A percentile compares a stretch with the other conserved stretches of the same genome.
Conservation (phyloP, 208 protist species). For the Angomonas deanei region DNA sequence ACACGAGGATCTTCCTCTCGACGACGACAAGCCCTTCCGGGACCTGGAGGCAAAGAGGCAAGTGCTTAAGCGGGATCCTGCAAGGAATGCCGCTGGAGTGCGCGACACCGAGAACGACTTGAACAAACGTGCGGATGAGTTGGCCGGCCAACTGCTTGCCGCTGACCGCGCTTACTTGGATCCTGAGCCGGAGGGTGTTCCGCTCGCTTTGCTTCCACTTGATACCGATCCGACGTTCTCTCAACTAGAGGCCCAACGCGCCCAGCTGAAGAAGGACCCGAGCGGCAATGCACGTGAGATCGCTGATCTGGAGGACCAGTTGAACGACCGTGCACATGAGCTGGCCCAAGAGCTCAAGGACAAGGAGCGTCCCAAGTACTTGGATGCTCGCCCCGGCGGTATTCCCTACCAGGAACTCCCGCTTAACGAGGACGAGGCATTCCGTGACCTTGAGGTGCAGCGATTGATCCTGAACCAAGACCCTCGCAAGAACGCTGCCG, state of each 20-base stretch:
- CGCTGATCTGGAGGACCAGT: conserved; percentile 7
- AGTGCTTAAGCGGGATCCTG: conserved; percentile 11
- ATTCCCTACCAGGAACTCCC: conserved; percentile 17
- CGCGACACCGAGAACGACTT: conserved; percentile 24
- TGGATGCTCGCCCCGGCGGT: conserved; percentile 12
- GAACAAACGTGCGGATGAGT: conserved; percentile 46
- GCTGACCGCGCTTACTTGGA: conserved; percentile 39
- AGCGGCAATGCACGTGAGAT: conserved; percentile 5
- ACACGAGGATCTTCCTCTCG: neutral
- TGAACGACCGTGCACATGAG: conserved; percentile 16
- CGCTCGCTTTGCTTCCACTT: conserved; percentile 45
- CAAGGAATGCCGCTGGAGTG: conserved; percentile 17
- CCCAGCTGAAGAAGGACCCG: conserved; percentile 54
- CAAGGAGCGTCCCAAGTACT: conserved; percentile 8
- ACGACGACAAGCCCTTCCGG: conserved; percentile 14
- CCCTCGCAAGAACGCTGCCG: neutral
- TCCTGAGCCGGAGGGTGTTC: conserved; percentile 33
- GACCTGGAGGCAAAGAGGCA: conserved; percentile 53
- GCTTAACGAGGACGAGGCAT: conserved; percentile 25
- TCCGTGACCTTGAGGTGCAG: conserved; percentile 19
- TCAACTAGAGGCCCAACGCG: conserved; percentile 46
- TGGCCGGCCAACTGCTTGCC: conserved; percentile 31
- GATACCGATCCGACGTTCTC: conserved; percentile 55
- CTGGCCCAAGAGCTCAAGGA: conserved; percentile 13
- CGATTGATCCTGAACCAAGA: conserved; percentile 11